These are phyloP conservation scores for Geoglossum glabrum DNA, from an alignment of 495 filamentous ascomycete genomes.

Conservation along the genomic window DNA sequence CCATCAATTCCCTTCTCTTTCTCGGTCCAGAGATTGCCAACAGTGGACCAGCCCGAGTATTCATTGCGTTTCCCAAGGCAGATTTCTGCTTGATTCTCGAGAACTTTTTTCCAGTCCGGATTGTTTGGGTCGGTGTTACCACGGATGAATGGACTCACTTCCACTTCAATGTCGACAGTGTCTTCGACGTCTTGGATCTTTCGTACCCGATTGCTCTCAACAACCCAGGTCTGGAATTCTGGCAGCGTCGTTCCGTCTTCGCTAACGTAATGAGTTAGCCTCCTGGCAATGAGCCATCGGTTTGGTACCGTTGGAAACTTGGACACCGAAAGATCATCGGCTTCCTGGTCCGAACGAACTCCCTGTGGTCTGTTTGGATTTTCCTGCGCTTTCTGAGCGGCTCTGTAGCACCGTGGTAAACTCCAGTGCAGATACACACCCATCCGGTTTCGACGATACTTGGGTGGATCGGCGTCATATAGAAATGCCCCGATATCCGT, in stretches of 20 bases:
- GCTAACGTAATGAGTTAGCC: background rate
- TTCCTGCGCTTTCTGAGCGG: too few relatives aligned
- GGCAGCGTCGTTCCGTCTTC: background rate
- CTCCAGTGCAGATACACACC: conserved; percentile 36
- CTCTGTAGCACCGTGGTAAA: conserved; percentile 25
- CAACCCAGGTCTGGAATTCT: too few relatives aligned
- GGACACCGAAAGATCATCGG: background rate
- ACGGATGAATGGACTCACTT: too few relatives aligned
- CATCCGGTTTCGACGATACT: conserved; percentile 13
- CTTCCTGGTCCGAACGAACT: background rate
- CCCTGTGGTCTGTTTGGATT: background rate
- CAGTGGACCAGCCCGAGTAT: background rate
- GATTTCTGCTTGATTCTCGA: background rate
- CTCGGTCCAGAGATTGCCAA: too few relatives aligned
- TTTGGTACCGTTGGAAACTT: background rate
- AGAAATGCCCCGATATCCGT: conserved; percentile 24
- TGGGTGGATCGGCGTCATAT: too few relatives aligned
- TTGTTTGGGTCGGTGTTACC: too few relatives aligned
- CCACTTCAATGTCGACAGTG: too few relatives aligned
- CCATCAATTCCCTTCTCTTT: too few relatives aligned
- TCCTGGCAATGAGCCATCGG: background rate
- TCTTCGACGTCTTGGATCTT: too few relatives aligned
- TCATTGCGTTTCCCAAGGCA: background rate
- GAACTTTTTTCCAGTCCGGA: background rate
- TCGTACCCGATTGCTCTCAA: too few relatives aligned